Evolutionary conservation across 257 asterid species (phyloP).

Genomic region (Hygrophila difformis): DNA sequence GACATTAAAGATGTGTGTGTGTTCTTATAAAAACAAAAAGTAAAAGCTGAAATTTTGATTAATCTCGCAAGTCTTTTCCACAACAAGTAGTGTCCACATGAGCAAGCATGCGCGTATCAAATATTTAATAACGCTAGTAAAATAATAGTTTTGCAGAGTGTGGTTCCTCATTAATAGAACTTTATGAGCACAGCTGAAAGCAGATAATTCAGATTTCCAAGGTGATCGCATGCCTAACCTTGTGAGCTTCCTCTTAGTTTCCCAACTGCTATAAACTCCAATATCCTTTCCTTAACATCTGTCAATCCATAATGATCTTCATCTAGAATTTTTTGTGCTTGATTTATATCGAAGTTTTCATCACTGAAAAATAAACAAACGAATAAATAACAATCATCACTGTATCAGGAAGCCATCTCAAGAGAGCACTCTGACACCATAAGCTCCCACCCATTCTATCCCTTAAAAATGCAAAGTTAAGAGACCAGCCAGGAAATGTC

Average conservation of each 20-base stretch:
- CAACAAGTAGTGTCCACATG: constrained; percentile 7
- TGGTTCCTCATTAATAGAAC: too few relatives aligned
- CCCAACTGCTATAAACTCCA: constrained; percentile 99
- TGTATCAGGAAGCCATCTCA: too few relatives aligned
- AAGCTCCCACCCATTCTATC: neutral
- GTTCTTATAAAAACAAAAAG: neutral
- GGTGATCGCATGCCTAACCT: constrained; percentile 36
- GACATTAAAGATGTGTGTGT: neutral
- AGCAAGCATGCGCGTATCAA: neutral
- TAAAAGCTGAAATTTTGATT: neutral
- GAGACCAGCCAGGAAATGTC: too few relatives aligned
- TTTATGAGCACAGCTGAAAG: constrained; percentile 1
- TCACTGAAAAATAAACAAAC: constrained; percentile 52
- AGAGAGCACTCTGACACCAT: too few relatives aligned
- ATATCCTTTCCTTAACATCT: constrained; percentile 95
- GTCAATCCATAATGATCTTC: constrained; percentile 97
- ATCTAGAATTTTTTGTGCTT: constrained; percentile 84
- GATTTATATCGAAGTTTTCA: constrained; percentile 81
- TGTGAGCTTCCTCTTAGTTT: constrained; percentile 94
- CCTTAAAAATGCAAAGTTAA: neutral
- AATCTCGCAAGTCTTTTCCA: neutral
- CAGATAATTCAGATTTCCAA: constrained; percentile 5
- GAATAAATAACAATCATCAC: too few relatives aligned
- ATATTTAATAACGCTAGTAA: neutral
- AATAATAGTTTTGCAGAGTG: too few relatives aligned